Evolutionary conservation across 495 filamentous ascomycete species (phyloP), one percentile per base, ranked within the genome.

Genomic region (Xylaria castorea): DNA sequence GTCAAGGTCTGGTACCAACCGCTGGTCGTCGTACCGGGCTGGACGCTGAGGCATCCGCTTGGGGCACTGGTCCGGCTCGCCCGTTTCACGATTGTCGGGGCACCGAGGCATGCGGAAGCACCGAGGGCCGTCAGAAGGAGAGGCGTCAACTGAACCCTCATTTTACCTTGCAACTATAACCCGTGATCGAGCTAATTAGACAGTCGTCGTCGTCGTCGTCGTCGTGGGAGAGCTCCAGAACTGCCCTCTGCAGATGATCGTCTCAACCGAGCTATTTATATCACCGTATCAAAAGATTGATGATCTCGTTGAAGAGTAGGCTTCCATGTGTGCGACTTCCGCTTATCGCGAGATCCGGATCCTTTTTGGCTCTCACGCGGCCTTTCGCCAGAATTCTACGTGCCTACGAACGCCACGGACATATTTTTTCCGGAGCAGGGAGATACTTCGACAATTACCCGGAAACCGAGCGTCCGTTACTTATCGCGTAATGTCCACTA

Each of bases 1-100:
- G 53, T 32, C 53, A 57, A 57, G 27, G 53, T 57, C 53, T 57
- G 53, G 4, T 57, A 57, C 53, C 53, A 57, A n/a, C 53, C 53
- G 27, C 53, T 57, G 2, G 53, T 57, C 27, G 53, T 57, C 27
- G 53, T 57, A 18, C 53, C 53, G 27, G 53, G 53, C 53, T 57
- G 32, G 27, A 57, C 53, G 53, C 53, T 57, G 27, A 57, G 53
- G 18, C 53, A 57, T 32, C 53, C 53, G 30, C 53, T 57, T 1
- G 53, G 53, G 25, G 53, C 53, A 5, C 53, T 57, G 27, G 53
- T 57, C 27, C 53, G 53, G 27, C 53, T 8, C 53, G 53, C 27
- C 53, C 53, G 53, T 18, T 57, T 57, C 27, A 25, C 53, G 25
- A 57, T 4, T 57, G 12, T 18, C 20, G 53, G 27, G 4, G 27